A percentile compares a stretch with the other conserved stretches of the same genome.
Evolutionary conservation across 768 basidiomycete genomes (phyloP).

Genomic region (Melanogaster broomeanus): DNA sequence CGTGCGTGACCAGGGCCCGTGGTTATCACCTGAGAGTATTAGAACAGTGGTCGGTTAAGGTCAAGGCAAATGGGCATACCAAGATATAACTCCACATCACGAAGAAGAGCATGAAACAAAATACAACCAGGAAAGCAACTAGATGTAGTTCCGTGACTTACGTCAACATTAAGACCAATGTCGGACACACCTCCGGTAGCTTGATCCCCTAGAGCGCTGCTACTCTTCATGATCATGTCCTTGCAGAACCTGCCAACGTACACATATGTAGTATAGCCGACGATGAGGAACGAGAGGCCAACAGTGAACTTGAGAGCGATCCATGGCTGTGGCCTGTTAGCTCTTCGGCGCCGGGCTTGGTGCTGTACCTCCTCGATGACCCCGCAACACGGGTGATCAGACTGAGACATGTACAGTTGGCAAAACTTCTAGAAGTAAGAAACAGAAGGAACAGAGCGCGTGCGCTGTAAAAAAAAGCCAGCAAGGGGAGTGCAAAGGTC

Average conservation of each 20-base stretch:
- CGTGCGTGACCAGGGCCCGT: constrained; percentile 71
- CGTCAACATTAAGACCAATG: background rate
- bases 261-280: constrained; percentile 74
- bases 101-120: constrained; percentile 64
- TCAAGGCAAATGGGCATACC: constrained; percentile 42
- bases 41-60: background rate
- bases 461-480: background rate
- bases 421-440: background rate
- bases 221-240: constrained; percentile 59
- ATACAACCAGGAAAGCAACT: constrained; percentile 73
- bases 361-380: constrained; percentile 51
- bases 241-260: constrained; percentile 73
- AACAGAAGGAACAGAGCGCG: background rate
- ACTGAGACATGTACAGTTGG: constrained; percentile 16
- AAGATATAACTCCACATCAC: constrained; percentile 77
- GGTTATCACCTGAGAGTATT: constrained; percentile 50
- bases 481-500: no score
- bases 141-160: constrained; percentile 3
- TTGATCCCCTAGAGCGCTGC: constrained; percentile 46
- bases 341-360: constrained; percentile 38
- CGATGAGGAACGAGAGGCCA: constrained; percentile 55
- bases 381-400: constrained; percentile 43
- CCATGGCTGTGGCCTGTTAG: constrained; percentile 66
- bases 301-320: constrained; percentile 70
- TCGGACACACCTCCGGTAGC: constrained; percentile 65